Evolutionary conservation across 441 rosid genomes (phyloP).

Genomic region (Viola pubescens): DNA sequence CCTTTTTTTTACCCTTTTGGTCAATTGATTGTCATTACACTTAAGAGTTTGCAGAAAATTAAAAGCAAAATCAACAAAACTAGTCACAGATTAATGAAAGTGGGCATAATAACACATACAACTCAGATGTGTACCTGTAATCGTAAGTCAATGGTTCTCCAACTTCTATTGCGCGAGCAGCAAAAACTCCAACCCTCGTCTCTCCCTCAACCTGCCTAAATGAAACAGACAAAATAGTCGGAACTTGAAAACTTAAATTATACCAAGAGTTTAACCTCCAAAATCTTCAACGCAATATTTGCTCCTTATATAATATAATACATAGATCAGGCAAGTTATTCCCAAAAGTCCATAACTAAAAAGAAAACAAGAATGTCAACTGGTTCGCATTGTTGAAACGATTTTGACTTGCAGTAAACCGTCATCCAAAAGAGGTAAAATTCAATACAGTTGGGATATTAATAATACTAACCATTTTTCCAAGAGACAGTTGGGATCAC

Average conservation of each 20-base stretch:
- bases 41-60: background rate
- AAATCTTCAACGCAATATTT: background rate
- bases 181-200: conserved; percentile 88
- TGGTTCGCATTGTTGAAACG: background rate
- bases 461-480: conserved; percentile 69
- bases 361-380: background rate
- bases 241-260: background rate
- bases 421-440: too few species aligned
- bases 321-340: background rate
- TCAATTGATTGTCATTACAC: background rate
- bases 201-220: conserved; percentile 92
- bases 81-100: too few species aligned
- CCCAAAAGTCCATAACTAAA: background rate
- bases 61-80: background rate
- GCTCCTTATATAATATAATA: background rate
- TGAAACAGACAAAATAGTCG: conserved; percentile 1
- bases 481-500: conserved; percentile 77
- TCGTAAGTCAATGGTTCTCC: conserved; percentile 91
- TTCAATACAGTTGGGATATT: conserved; percentile 2
- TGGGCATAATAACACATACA: background rate
- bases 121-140: conserved; percentile 51
- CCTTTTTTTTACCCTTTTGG: background rate
- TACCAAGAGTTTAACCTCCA: background rate
- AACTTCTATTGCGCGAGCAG: conserved; percentile 61
- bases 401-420: background rate